These are phyloP conservation scores for Bassia scoparia DNA, from an alignment of 148 eudicot species.

Conservation along the genomic window DNA sequence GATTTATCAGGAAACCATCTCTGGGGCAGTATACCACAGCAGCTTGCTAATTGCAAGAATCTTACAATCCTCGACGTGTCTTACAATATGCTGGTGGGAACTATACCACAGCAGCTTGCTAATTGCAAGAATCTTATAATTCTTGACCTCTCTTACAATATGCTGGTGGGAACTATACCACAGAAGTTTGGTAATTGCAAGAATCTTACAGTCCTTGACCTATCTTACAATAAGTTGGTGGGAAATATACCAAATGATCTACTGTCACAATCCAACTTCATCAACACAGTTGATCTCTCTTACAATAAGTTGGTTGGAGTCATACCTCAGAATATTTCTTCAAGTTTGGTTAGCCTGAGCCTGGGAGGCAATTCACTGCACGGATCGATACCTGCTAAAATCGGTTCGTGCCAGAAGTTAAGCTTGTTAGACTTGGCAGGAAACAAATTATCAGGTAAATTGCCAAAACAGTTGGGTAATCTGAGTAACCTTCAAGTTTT, in stretches of 20 bases:
- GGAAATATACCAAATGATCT: conserved; percentile 58
- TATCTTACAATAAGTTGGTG: conserved; percentile 49
- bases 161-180: no score
- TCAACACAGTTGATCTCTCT: conserved; percentile 56
- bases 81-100: conserved; percentile 44
- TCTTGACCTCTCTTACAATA: no score
- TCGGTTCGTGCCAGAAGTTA: conserved; percentile 47
- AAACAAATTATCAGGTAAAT: conserved; percentile 44
- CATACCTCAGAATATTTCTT: conserved; percentile 43
- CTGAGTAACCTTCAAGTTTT: conserved; percentile 48
- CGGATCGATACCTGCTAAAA: conserved; percentile 55
- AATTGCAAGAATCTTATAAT: no score
- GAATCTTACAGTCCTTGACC: conserved; percentile 49
- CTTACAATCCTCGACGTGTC: conserved; percentile 59
- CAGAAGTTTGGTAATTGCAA: conserved; percentile 48
- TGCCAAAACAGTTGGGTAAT: conserved; percentile 45
- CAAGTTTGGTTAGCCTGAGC: conserved; percentile 52
- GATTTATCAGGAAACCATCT: conserved; percentile 40
- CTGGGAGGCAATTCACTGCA: conserved; percentile 49
- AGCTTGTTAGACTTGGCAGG: conserved; percentile 55
- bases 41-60: conserved; percentile 43
- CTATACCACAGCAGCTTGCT: no score
- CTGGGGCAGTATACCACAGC: conserved; percentile 37
- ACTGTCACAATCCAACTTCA: conserved; percentile 43
- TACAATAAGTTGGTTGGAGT: conserved; percentile 46